Evolutionary conservation across 1,284 basidiomycete species (phyloP), one percentile per base, ranked within the genome.

Genomic region (Cystobasidium pallidum): DNA sequence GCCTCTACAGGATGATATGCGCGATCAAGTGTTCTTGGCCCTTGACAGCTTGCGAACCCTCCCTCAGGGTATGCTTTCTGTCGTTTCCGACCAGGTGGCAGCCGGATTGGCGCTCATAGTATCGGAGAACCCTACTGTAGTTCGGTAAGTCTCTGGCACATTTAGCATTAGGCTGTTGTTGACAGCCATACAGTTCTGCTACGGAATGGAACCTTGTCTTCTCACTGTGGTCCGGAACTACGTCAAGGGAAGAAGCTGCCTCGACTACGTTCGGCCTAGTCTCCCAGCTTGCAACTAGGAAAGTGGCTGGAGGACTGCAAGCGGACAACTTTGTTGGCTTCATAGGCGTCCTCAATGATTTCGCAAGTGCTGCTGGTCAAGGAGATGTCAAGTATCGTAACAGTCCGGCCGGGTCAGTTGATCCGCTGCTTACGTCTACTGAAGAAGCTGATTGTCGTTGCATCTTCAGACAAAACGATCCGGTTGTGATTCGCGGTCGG

Each of bases 131-230:
- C 82, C 84, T 45, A 84, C 87, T 4, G 87, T 92, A 34, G 87
- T 92, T 75, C 86, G 86, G 88, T 89, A 72, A 58, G 81, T 75
- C 21, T 28, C 39, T 21, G 15, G 43, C 28, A n/a, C 24, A 7
- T 13, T n/a, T 30, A 2, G 1, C 8, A 4, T 15, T 11, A 3
- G 10, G n/a, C 39, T 28, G 6, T 36, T 24, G 2, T 28, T 64
- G 43, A 64, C 47, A 30, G 1, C 36, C 43, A 6, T 24, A 17
- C 74, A 90, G 87, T 73, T 94, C 92, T 1, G 89, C 91, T 77
- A 97, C 95, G 0, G 94, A 99, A 81, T 99, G 96, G 96, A 91
- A 91, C 67, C 83, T 98, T 41, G 86, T 95, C 19, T 92, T 96
- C 77, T 89, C 92, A 0, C 84, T 98, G n/a, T 86, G 99, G 76